phyloP scores from a whole-genome alignment of 306 rosid species.

The Medicago ruthenica region DNA sequence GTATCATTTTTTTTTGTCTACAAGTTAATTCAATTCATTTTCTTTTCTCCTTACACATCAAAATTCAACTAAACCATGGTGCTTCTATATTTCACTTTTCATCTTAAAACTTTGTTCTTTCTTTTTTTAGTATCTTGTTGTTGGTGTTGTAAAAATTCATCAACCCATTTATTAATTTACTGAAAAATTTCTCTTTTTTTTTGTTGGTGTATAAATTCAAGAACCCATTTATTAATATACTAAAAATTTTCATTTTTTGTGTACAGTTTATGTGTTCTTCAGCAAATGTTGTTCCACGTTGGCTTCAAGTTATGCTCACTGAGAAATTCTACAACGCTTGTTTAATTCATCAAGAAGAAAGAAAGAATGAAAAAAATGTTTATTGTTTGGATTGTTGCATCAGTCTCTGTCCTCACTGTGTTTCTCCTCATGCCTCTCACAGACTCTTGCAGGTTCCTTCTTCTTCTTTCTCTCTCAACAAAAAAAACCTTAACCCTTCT shows the following conservation, averaged over 20 bases:
- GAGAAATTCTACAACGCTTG: conserved; percentile 98
- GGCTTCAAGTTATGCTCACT: conserved; percentile 73
- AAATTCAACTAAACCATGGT: conserved; percentile 13
- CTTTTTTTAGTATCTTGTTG: neutral
- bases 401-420: conserved; percentile 92
- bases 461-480: neutral
- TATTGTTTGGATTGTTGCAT: conserved; percentile 89
- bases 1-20: no score
- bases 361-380: conserved; percentile 89
- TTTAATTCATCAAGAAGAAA: conserved; percentile 77
- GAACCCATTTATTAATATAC: neutral
- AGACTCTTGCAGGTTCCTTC: conserved; percentile 77
- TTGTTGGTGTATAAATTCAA: neutral
- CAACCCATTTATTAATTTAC: neutral
- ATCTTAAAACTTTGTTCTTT: neutral
- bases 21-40: conserved; percentile 24
- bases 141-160: neutral
- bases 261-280: conserved; percentile 48
- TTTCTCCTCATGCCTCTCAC: conserved; percentile 74
- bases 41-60: neutral
- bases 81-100: no score
- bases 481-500: neutral
- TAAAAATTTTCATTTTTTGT: neutral
- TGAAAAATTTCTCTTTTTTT: neutral
- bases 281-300: conserved; percentile 56